A percentile compares a stretch with the other conserved stretches of the same genome.
Conservation (phyloP, 371 early-diverging fungal genomes). For the Capillidium heterosporum region DNA sequence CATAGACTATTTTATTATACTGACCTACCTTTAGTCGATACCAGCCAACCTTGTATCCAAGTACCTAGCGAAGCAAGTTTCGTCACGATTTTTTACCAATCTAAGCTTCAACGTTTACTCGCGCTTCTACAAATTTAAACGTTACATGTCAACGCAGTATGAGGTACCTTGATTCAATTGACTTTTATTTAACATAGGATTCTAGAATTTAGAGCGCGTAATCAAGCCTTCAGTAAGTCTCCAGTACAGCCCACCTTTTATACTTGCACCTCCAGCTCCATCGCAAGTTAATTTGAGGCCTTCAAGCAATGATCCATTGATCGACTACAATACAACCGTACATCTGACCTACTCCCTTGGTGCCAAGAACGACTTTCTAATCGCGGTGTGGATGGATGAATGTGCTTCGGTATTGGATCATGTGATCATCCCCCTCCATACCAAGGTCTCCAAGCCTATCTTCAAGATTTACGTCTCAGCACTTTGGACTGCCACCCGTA, state of each 20-base stretch:
- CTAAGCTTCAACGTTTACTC: neutral
- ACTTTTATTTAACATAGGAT: neutral
- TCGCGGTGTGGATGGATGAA: slow-evolving; percentile 1
- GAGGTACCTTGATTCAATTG: too few species aligned
- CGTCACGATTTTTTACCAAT: neutral
- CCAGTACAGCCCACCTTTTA: neutral
- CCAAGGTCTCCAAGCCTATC: neutral
- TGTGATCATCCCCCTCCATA: neutral
- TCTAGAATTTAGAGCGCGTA: neutral
- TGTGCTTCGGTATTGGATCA: neutral
- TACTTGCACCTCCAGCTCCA: neutral
- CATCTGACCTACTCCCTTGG: neutral
- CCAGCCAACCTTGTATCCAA: neutral
- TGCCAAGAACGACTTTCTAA: neutral
- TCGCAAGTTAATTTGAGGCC: neutral
- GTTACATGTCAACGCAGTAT: too few species aligned
- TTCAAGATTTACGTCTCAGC: neutral
- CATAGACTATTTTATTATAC: neutral
- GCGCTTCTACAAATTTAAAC: neutral
- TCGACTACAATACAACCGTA: neutral
- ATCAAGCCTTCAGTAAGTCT: neutral
- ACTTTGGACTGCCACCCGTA: neutral
- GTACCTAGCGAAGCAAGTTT: neutral
- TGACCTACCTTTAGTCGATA: neutral
- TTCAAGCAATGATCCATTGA: neutral